Base-by-base conservation (phyloP, 345 rosid species). In the Jatropha curcas region DNA sequence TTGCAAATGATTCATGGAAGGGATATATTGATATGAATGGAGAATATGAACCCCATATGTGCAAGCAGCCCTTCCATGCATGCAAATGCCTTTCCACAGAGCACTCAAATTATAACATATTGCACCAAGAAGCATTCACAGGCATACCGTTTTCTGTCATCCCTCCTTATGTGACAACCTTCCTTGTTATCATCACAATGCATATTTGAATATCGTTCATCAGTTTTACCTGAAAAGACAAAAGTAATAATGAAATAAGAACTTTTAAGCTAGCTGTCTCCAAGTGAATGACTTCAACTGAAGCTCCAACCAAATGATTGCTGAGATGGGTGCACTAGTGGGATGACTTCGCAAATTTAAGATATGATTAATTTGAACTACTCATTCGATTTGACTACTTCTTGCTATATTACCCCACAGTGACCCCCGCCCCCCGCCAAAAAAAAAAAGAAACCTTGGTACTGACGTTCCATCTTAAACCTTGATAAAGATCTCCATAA, bases 61-160 rank as follows among this genome's bases (percentile, higher is more conserved):
- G 20, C 19, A 48, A 48, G 53, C 53, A 17, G 52, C 17, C 52
- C 52, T 48, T 16, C 63, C 41, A 31, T 31, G 13, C 17, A 6
- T 14, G 10, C 3, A 59, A 30, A 30, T 31, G 31, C n/a, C 11
- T 1, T 59, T 14, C 8, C 24, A 4, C n/a, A 59, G 17, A 14
- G 43, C 14, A 43, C 5, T n/a, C n/a, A n/a, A n/a, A n/a, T n/a
- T n/a, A 61, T 5, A 3, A 41, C 11, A 48, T 48, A 17, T 2
- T 24, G 19, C 4, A 25, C 19, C 31, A 17, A n/a, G 1, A n/a
- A 67, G 46, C 71, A 58, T 35, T 16, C 65, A 55, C 19, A 43
- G 9, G 13, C 70, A 43, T 64, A 57, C 75, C 75, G 9, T 57
- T 63, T 68, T 65, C 56, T 50, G 39, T 37, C 14, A 27, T 20